Conservation (phyloP, 1,284 basidiomycete genomes). For the Leccinum solheimii region DNA sequence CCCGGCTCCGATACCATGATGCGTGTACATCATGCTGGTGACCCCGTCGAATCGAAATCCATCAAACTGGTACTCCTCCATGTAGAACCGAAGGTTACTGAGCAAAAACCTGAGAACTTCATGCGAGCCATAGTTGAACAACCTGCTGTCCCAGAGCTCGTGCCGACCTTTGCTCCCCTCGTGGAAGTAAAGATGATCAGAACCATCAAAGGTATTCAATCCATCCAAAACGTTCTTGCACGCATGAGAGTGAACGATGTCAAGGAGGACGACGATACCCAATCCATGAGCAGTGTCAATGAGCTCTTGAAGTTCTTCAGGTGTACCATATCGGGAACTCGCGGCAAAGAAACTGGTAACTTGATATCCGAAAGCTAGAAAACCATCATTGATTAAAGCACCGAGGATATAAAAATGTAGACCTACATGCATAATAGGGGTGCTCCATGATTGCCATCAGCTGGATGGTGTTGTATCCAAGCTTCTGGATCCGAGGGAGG, state of each 20-base stretch:
- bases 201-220: constrained; percentile 93
- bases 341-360: constrained; percentile 98
- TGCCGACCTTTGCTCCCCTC: constrained; percentile 88
- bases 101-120: constrained; percentile 94
- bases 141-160: constrained; percentile 94
- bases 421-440: constrained; percentile 94
- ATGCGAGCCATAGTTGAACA: constrained; percentile 96
- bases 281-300: constrained; percentile 93
- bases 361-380: constrained; percentile 92
- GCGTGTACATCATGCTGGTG: constrained; percentile 98
- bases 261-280: constrained; percentile 91
- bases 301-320: constrained; percentile 94
- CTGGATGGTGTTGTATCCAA: constrained; percentile 97
- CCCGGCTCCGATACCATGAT: constrained; percentile 96
- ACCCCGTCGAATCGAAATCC: constrained; percentile 99
- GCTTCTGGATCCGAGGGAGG: constrained; percentile 83
- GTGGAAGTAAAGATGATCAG: constrained; percentile 97
- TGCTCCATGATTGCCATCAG: constrained; percentile 99
- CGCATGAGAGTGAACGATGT: constrained; percentile 97
- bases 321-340: constrained; percentile 90
- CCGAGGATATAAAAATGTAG: constrained; percentile 3
- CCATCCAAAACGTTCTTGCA: constrained; percentile 98
- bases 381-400: constrained; percentile 11
- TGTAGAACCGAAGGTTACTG: constrained; percentile 93
- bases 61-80: constrained; percentile 95